These are phyloP conservation scores for Mycena leptocephala DNA, from an alignment of 768 basidiomycete species.

Conservation along the genomic window DNA sequence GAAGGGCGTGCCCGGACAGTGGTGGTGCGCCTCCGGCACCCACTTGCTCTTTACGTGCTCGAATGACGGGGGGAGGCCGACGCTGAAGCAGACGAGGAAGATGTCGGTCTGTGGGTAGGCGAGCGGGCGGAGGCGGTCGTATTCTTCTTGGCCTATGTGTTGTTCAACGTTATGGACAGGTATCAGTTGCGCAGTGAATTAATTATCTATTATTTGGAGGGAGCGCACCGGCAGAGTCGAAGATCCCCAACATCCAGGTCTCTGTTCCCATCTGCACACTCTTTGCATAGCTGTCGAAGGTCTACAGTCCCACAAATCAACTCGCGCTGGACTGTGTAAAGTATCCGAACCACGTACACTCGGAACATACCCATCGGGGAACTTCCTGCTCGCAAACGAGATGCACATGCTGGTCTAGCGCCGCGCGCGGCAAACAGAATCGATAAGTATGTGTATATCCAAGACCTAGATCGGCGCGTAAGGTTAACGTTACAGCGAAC, in stretches of 20 bases:
- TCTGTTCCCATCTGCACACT: conserved; percentile 99
- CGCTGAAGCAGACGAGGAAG: conserved; percentile 99
- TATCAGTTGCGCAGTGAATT: too few relatives aligned
- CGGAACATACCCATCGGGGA: conserved; percentile 98
- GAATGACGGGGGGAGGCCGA: conserved; percentile 97
- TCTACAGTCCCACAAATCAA: too few relatives aligned
- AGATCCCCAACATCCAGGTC: conserved; percentile 97
- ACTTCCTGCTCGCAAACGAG: conserved; percentile 97
- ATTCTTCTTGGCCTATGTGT: conserved; percentile 97
- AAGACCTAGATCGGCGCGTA: too few relatives aligned
- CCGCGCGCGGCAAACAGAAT: too few relatives aligned
- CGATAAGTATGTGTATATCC: too few relatives aligned
- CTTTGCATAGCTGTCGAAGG: conserved; percentile 98
- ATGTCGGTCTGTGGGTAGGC: conserved; percentile 99
- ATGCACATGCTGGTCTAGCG: conserved; percentile 93
- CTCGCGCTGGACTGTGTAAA: too few relatives aligned
- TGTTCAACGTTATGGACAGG: too few relatives aligned
- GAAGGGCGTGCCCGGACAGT: conserved; percentile 99
- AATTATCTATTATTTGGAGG: too few relatives aligned
- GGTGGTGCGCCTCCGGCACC: conserved; percentile 99
- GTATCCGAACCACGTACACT: conserved; percentile 75
- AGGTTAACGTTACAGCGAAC: not conserved
- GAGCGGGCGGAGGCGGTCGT: conserved; percentile 97
- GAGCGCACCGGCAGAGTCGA: conserved; percentile 98
- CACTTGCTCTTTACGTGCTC: conserved; percentile 99